Evolutionary conservation across 2,329 filamentous ascomycete genomes (phyloP), one percentile per base, ranked within the genome.

Genomic region (Peltaster fructicola): DNA sequence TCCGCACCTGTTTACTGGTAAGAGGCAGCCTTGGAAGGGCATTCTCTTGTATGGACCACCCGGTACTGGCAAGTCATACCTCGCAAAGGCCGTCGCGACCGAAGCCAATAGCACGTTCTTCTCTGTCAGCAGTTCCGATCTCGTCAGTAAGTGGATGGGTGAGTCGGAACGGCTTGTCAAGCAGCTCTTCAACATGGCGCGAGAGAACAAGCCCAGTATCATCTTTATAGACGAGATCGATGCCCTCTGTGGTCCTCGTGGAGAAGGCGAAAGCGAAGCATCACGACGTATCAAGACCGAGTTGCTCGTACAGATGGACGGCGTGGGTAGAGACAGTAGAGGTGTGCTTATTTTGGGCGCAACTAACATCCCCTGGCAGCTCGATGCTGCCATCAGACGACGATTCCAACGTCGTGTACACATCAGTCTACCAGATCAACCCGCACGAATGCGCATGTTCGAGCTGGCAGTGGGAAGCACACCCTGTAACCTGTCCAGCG

Each of bases 141-240:
- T 98, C 52, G 88, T 98, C 32, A 92, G 81, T 52, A 98, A 98
- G 51, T 98, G 88, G 88, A 98, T 98, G 88, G 88, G 88, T 59
- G 88, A 98, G 56, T 90, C 79, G 62, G 88, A 98, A 69, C 71
- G 82, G 80, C 90, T 98, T 40, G 88, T 98, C 29, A 95, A 95
- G 48, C 78, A 91, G 35, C 67, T 98, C 7, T 98, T 98, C 58
- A 81, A 77, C 41, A 93, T 98, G 79, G 88, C 88, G 1, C 74
- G 90, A 51, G 88, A 98, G 51, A 95, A 93, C 54, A 92, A 88
- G 43, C 88, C 88, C 1, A 88, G 84, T 2, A 93, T 98, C 48
- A 93, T 95, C 52, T 95, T 95, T 57, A 93, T 95, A 45, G 85
- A 95, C 51, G 85, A 95, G 54, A 82, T 95, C 35, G 88, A 98